These are phyloP conservation scores for Sphagnum contortum DNA, from an alignment of 225 moss, liverwort and hornwort species.

Conservation along the genomic window DNA sequence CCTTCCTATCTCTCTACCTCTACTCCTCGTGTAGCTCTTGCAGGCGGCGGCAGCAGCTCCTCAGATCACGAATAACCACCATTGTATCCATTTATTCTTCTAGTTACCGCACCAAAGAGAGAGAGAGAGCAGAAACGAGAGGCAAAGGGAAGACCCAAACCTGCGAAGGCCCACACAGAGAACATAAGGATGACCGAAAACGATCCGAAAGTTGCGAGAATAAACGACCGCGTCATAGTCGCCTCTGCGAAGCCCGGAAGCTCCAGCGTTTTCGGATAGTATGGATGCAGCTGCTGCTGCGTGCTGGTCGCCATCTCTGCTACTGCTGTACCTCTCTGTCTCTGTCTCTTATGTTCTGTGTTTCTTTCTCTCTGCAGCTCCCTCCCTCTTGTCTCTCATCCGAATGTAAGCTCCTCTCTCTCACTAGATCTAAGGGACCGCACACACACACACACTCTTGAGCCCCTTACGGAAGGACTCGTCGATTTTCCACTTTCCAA, in stretches of 20 bases:
- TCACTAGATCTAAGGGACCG: too few relatives aligned
- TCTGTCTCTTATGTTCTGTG: background rate
- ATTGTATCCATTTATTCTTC: background rate
- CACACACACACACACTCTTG: too few relatives aligned
- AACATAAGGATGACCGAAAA: conserved; percentile 34
- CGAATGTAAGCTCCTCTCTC: too few relatives aligned
- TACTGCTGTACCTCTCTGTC: background rate
- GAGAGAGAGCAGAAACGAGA: background rate
- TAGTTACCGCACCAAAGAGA: background rate
- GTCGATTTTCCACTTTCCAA: too few relatives aligned
- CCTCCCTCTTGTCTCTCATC: too few relatives aligned
- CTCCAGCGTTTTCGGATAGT: conserved; percentile 53
- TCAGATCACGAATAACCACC: background rate
- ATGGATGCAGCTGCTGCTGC: conserved; percentile 43
- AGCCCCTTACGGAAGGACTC: too few relatives aligned
- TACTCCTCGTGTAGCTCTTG: too few relatives aligned
- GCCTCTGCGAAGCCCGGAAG: conserved; percentile 67
- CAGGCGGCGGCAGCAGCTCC: background rate
- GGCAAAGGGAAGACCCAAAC: conserved; percentile 12
- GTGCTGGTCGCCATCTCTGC: background rate
- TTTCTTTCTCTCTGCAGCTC: background rate
- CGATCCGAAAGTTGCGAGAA: conserved; percentile 41
- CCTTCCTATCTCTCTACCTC: too few relatives aligned
- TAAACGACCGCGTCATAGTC: conserved; percentile 35
- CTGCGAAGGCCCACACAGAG: conserved; percentile 52